Percentiles rank a stretch among this genome's conserved stretches.
These are phyloP conservation scores for Trichoderma sp. DNA, from an alignment of 2,329 filamentous ascomycete genomes.

Conservation along the genomic window DNA sequence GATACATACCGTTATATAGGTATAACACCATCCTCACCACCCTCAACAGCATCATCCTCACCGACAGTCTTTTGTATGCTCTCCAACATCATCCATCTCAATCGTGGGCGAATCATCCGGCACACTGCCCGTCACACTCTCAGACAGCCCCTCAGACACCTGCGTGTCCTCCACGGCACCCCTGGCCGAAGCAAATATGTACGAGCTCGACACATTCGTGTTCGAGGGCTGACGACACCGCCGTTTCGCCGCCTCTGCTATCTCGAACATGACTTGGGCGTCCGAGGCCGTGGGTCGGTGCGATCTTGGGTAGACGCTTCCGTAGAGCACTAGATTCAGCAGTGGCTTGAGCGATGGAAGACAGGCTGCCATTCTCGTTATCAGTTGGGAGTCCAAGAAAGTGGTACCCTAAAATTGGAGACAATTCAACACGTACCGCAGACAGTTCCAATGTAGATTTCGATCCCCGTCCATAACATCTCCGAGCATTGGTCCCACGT, in stretches of 20 bases:
- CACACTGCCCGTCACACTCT: not conserved
- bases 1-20: no score
- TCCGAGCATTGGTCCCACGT: conserved; percentile 33
- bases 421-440: conserved; percentile 30
- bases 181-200: conserved; percentile 13
- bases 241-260: conserved; percentile 13
- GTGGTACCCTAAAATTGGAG: not conserved
- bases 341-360: conserved; percentile 24
- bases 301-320: conserved; percentile 7
- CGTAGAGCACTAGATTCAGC: conserved; percentile 15
- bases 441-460: conserved; percentile 34
- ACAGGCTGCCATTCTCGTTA: not conserved
- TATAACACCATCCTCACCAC: no score
- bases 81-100: not conserved
- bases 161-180: conserved; percentile 2
- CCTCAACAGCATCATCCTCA: not conserved
- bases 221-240: not conserved
- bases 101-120: not conserved
- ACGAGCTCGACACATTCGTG: conserved; percentile 1
- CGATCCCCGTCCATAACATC: conserved; percentile 33
- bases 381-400: not conserved
- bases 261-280: not conserved
- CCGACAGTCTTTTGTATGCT: not conserved
- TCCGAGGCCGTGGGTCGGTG: not conserved
- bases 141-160: conserved; percentile 1